Base-by-base conservation (phyloP, 2,329 filamentous ascomycete genomes). In the Cryphonectria japonica region DNA sequence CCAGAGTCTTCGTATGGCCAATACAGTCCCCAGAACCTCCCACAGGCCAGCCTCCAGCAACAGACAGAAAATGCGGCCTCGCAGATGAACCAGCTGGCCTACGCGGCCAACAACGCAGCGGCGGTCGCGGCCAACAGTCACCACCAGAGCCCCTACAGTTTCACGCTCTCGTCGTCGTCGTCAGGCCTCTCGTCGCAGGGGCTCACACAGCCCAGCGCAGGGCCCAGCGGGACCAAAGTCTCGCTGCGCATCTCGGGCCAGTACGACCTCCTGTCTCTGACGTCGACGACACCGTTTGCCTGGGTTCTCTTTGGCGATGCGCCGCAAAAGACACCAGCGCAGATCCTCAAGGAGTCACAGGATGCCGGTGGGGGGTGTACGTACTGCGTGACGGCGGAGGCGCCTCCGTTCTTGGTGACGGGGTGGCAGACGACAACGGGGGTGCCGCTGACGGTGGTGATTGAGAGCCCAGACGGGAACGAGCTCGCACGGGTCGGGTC, bases 161-260 rank as follows among this genome's bases (percentile, higher is more conserved):
- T 73, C 26, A 86, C 95, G 78, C 83, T 88, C 68, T 82, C 88
- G 46, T 83, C 88, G 68, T 82, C 88, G 50, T 82, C 88, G 76
- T 88, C 87, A 72, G 89, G 89, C 71, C 86, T 90, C 77, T 83
- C 74, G 85, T 90, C 71, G 91, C 91, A 69, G 60, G 72, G 72
- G 14, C 14, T 57, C 71, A 93, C 88, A 79, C 86, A 89, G 72
- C 95, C 95, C 26, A 83, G 84, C 61, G 85, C 88, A 76, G 95
- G 94, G 60, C 82, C 85, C 46, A 86, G 88, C 77, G 92, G 92
- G 68, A 92, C 91, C 29, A 90, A 90, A 76, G 83, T 97, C 13
- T 86, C 88, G 72, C 85, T 97, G 74, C 91, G 93, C 78, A 87
- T 97, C 41, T 89, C 91, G 67, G 91, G 92, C 60, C 87, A 91